These are phyloP conservation scores for Pinus albicaulis DNA, from an alignment of 75 land plant genomes.

Conservation along the genomic window DNA sequence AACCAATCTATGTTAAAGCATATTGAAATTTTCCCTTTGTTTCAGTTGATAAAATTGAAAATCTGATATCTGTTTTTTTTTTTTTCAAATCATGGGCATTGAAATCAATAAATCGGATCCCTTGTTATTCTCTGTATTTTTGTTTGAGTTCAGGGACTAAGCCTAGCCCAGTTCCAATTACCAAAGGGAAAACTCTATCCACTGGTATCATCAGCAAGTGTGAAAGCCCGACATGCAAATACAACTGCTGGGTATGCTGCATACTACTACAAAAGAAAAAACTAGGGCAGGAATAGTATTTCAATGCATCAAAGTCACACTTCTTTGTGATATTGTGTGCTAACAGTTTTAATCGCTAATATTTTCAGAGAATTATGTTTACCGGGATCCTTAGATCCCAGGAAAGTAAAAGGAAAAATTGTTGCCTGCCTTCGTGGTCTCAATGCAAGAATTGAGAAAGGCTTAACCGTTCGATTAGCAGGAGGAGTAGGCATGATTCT, in stretches of 20 bases:
- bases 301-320: too few species aligned
- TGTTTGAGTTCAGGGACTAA: not conserved
- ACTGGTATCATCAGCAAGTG: constrained; percentile 12
- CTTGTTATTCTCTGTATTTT: too few species aligned
- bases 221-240: not conserved
- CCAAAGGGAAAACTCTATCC: not conserved
- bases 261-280: not conserved
- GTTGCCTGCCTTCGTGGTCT: constrained; percentile 22
- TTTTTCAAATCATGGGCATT: too few species aligned
- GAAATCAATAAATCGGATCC: not conserved
- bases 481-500: constrained; percentile 44
- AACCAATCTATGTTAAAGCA: too few species aligned
- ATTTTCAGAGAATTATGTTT: constrained; percentile 6
- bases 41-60: too few species aligned
- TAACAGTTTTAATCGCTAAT: too few species aligned
- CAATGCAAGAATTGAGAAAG: not conserved
- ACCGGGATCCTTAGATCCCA: constrained; percentile 14
- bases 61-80: too few species aligned
- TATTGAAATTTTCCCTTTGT: too few species aligned
- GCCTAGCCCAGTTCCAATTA: not conserved
- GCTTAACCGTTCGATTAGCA: constrained; percentile 18
- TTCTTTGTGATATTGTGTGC: too few species aligned
- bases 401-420: constrained; percentile 29
- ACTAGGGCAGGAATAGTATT: too few species aligned
- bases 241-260: not conserved